Evolutionary conservation across 345 rosid genomes (phyloP), one percentile per base, ranked within the genome.

Genomic region (Cardamine resedifolia): DNA sequence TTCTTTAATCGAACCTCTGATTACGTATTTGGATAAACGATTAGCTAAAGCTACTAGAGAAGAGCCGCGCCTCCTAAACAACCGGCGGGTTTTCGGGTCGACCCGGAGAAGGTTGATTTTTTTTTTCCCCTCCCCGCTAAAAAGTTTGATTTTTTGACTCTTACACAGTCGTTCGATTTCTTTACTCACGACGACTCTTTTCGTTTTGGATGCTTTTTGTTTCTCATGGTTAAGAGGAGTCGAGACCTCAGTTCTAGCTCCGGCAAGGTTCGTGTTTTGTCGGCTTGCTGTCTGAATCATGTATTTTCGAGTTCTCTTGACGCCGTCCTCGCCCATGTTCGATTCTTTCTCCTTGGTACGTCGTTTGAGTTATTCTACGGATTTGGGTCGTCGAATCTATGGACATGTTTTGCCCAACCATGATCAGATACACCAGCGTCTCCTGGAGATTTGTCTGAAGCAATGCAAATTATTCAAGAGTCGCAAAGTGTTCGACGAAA

Each of bases 401-500:
- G 24, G 23, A 36, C 41, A 6, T 19, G 26, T 28, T 52, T 43
- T 49, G 3, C 70, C 66, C 10, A 47, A 36, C 50, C 48, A 66
- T 41, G 66, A 70, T 49, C 70, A 55, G 15, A 16, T 65, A 26
- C 77, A 81, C 51, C 61, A 72, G 8, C 19, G 19, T 58, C 85
- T 88, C 38, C 27, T 84, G 33, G 79, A 11, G 4, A 1, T 18
- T 3, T 86, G 95, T 68, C 61, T 81, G 5, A 77, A 59, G 65
- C 83, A 85, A 80, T 84, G 91, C 86, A 72, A 77, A 68, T 58
- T 56, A 59, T 10, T 82, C 51, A 83, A 75, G 50, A 67, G 85
- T 73, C 91, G 68, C 64, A 74, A 78, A 66, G 8, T 71, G 89
- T 88, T 94, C 87, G 97, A 89, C 80, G 88, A 74, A 87, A 88